phyloP scores from a whole-genome alignment of 805 yeast genomes.

The Teunomyces funiuensis region DNA sequence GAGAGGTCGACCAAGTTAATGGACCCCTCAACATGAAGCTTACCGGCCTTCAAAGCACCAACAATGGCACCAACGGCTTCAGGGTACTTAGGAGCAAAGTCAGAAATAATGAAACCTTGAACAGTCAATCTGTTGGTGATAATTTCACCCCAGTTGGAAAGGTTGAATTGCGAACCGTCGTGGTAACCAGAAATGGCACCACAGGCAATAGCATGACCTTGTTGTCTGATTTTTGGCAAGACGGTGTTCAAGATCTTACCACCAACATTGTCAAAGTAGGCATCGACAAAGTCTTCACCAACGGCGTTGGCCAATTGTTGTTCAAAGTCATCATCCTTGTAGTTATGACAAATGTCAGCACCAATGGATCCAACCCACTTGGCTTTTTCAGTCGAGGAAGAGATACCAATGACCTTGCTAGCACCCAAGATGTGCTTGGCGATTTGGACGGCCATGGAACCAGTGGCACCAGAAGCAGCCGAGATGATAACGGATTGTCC shows the following conservation, averaged over 20 bases:
- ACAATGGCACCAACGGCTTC: slow-evolving; percentile 37
- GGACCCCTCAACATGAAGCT: slow-evolving; percentile 26
- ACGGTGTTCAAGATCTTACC: slow-evolving; percentile 54
- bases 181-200: slow-evolving; percentile 64
- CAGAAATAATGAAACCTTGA: slow-evolving; percentile 54
- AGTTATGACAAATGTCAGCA: slow-evolving; percentile 54
- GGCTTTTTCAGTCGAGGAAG: slow-evolving; percentile 60
- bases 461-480: slow-evolving; percentile 74
- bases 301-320: slow-evolving; percentile 29
- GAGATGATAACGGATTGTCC: slow-evolving; percentile 53
- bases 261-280: slow-evolving; percentile 64
- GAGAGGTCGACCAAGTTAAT: slow-evolving; percentile 14
- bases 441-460: slow-evolving; percentile 56
- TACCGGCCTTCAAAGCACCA: slow-evolving; percentile 40
- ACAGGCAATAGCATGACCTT: slow-evolving; percentile 53
- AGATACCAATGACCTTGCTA: slow-evolving; percentile 56
- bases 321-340: slow-evolving; percentile 39
- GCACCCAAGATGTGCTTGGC: slow-evolving; percentile 55
- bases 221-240: slow-evolving; percentile 34
- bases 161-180: slow-evolving; percentile 32
- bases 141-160: slow-evolving; percentile 43
- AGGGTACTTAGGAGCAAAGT: slow-evolving; percentile 37
- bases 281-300: slow-evolving; percentile 50
- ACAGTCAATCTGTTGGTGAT: slow-evolving; percentile 51
- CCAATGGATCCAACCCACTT: slow-evolving; percentile 54